Base-by-base conservation (phyloP, 441 rosid species). In the Theobroma grandiflorum region DNA sequence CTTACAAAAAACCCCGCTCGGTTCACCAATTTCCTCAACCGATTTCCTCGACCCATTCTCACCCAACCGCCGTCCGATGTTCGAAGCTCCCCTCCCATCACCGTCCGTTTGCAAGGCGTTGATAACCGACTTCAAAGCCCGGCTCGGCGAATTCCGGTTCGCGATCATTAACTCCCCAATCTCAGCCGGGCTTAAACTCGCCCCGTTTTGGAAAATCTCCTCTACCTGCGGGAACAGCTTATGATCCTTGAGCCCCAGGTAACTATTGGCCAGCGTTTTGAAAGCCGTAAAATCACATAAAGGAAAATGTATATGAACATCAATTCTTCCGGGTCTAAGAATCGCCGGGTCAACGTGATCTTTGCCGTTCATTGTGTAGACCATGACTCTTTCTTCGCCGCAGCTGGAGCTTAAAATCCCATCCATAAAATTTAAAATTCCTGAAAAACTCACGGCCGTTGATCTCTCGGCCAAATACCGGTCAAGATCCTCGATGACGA, bases 401-500 rank as follows among this genome's bases (percentile, higher is more conserved):
- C 89, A 87, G 77, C 95, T 86, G 6, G 91, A 85, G 80, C 81
- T 88, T 47, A 90, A 55, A 58, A 90, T 85, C 53, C 95, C 97
- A 64, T 93, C 97, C 94, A 91, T 93, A 86, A 93, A 93, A 58
- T 90, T 91, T 65, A 91, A 45, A 6, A 93, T 58, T 1, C 93
- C 93, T 0, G 93, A 86, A 33, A 89, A 52, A 61, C 91, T 89
- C 68, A 88, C 87, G 0, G 72, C 85, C 74, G 92, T 76, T 50
- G 95, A 85, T 84, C 88, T 92, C 22, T 85, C 85, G 2, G 72
- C 38, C 68, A 94, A 55, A 57, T 89, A 93, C 42, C 95, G 90
- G 65, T 94, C 99, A 2, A 97, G 92, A 75, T 97, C 97, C 76
- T 97, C 99, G 78, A 95, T 86, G 6, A 95, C 87, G 35, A 95